Conservation (phyloP, 805 yeast genomes). For the Wickerhamiella siamensis region DNA sequence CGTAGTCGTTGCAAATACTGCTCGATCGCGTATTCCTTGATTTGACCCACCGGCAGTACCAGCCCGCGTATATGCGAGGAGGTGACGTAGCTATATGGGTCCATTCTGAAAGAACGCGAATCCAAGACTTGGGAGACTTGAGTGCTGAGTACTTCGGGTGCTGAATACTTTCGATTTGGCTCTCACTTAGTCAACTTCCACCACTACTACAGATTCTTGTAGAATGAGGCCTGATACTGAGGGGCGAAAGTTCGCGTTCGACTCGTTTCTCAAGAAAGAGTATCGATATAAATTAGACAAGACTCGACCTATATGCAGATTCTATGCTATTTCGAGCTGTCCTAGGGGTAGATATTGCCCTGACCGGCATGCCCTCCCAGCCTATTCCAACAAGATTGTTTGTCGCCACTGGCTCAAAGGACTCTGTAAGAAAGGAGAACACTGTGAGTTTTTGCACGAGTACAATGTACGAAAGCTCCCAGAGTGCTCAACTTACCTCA, state of each 20-base stretch:
- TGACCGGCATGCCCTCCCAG: slow-evolving; percentile 64
- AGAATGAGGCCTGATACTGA: slow-evolving; percentile 24
- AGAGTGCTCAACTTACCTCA: slow-evolving; percentile 77
- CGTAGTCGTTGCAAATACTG: slow-evolving; percentile 33
- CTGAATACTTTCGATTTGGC: too few species aligned
- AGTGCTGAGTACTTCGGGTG: too few species aligned
- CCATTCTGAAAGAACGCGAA: too few species aligned
- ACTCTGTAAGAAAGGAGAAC: slow-evolving; percentile 88
- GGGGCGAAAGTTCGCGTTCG: slow-evolving; percentile 48
- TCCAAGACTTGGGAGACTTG: too few species aligned
- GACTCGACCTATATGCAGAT: slow-evolving; percentile 76
- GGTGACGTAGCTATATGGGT: slow-evolving; percentile 32
- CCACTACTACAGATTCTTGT: neutral
- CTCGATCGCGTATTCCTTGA: slow-evolving; percentile 31
- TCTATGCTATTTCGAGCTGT: slow-evolving; percentile 54
- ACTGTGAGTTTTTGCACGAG: slow-evolving; percentile 92
- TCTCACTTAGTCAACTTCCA: too few species aligned
- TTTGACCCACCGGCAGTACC: slow-evolving; percentile 49
- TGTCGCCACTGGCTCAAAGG: slow-evolving; percentile 99
- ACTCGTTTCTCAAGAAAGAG: slow-evolving; percentile 67
- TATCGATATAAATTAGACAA: slow-evolving; percentile 75
- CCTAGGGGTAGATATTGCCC: slow-evolving; percentile 81
- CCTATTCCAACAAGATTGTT: slow-evolving; percentile 62
- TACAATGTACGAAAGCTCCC: slow-evolving; percentile 92
- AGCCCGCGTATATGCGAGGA: slow-evolving; percentile 56